Base-by-base conservation (phyloP, 345 rosid genomes). In the Passiflora organensis region DNA sequence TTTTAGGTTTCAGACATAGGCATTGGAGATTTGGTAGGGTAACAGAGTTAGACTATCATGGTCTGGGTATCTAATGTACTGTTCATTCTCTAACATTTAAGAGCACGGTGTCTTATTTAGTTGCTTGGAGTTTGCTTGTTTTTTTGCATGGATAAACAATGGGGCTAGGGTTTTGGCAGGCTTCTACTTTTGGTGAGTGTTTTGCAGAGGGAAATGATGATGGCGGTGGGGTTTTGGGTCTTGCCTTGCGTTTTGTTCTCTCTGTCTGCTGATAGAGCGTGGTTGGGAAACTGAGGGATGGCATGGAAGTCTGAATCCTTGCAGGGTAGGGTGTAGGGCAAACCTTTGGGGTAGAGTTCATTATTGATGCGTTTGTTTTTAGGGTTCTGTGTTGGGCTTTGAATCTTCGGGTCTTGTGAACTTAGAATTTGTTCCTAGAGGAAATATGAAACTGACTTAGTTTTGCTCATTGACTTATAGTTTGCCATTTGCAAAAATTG, bases 331-430 rank as follows among this genome's bases (percentile, higher is more conserved):
- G 19, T 14, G 24, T 9, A 15, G 48, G 28, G n/a, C n/a, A 59
- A 38, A 38, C 39, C 34, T 28, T 28, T 21, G 28, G 46, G 6
- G 13, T 50, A 24, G 41, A 50, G 34, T 12, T 28, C 48, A 60
- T 50, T 24, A 50, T 60, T 60, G 48, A 59, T 23, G 13, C 2
- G 11, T 38, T 42, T 25, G n/a, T 25, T 18, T 43, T 60, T 51
- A 25, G 56, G 57, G 51, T 42, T 51, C 51, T 51, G 65, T 32
- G 58, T 51, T 43, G 34, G 44, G 51, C 57, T 54, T 23, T 10
- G 58, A 54, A 41, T 54, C 32, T 54, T 54, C 6, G 21, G 57
- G 14, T 9, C 15, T n/a, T 41, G 43, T 8, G 22, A 54, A 54
- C 58, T 39, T 41, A 22, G 58, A 41, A 41, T 2, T 41, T 21